These are phyloP conservation scores for Drechslera avenae DNA, from an alignment of 2,329 filamentous ascomycete genomes.

Conservation along the genomic window DNA sequence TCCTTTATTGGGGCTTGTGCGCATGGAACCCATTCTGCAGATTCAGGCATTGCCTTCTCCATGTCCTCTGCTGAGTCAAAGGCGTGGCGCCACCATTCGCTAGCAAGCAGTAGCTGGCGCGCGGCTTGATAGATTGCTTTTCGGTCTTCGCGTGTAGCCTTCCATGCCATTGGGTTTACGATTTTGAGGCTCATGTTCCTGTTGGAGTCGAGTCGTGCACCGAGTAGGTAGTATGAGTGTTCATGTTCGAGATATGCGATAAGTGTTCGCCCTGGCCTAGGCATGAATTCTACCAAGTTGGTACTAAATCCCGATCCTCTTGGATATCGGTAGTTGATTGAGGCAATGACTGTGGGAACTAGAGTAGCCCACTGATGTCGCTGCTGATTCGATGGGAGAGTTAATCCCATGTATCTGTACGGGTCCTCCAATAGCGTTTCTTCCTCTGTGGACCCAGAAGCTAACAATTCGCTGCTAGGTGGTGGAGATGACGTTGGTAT, in stretches of 20 bases:
- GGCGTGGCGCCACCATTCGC: slow-evolving; percentile 1
- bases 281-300: background rate
- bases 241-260: background rate
- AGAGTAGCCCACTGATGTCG: background rate
- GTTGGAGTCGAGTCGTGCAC: background rate
- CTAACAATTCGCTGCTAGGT: no score
- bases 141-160: background rate
- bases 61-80: slow-evolving; percentile 1
- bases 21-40: slow-evolving; percentile 7
- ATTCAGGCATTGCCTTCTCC: background rate
- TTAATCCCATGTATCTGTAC: background rate
- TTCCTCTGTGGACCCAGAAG: no score
- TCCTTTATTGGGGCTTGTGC: slow-evolving; percentile 1
- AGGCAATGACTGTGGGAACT: slow-evolving; percentile 11
- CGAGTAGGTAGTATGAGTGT: slow-evolving; percentile 2
- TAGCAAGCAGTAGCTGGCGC: background rate
- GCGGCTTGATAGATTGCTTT: background rate
- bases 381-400: background rate
- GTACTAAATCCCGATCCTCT: slow-evolving; percentile 10
- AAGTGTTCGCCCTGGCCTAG: slow-evolving; percentile 14
- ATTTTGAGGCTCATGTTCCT: slow-evolving; percentile 8
- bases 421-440: background rate
- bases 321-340: slow-evolving; percentile 13
- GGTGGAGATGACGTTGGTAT: no score
- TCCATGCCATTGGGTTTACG: slow-evolving; percentile 15